Evolutionary conservation across 1,139 yeast genomes (phyloP).

Genomic region (Blastobotrys indianensis): DNA sequence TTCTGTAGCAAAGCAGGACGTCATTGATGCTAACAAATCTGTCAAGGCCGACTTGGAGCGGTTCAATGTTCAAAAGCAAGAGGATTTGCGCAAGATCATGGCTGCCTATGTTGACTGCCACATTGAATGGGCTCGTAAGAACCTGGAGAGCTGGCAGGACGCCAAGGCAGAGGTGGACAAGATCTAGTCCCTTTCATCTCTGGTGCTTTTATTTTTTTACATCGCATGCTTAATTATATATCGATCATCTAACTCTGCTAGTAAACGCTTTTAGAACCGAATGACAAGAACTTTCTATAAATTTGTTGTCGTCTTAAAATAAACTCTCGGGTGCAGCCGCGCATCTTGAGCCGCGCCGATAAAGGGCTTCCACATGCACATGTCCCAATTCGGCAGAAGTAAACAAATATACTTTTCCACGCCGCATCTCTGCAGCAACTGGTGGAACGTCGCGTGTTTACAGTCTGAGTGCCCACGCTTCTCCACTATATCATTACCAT

Average conservation of each 20-base stretch:
- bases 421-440: no score
- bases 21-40: conserved; percentile 46
- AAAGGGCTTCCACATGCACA: neutral
- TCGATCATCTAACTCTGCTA: no score
- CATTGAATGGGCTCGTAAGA: conserved; percentile 64
- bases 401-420: no score
- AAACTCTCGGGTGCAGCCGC: no score
- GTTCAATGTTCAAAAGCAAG: conserved; percentile 43
- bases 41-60: conserved; percentile 45
- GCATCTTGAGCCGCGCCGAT: no score
- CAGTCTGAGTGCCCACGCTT: neutral
- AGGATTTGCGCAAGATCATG: conserved; percentile 45
- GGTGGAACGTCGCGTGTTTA: no score
- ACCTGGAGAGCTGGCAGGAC: conserved; percentile 69
- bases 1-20: conserved; percentile 51
- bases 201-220: neutral
- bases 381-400: neutral
- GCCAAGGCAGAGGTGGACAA: conserved; percentile 38
- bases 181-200: conserved; percentile 13
- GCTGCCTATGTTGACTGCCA: conserved; percentile 52
- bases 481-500: neutral
- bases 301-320: no score
- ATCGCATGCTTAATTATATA: no score
- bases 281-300: neutral
- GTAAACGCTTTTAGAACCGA: neutral